Evolutionary conservation across 164 flowering plant species (phyloP).

Genomic region (Chimonanthus salicifolius): DNA sequence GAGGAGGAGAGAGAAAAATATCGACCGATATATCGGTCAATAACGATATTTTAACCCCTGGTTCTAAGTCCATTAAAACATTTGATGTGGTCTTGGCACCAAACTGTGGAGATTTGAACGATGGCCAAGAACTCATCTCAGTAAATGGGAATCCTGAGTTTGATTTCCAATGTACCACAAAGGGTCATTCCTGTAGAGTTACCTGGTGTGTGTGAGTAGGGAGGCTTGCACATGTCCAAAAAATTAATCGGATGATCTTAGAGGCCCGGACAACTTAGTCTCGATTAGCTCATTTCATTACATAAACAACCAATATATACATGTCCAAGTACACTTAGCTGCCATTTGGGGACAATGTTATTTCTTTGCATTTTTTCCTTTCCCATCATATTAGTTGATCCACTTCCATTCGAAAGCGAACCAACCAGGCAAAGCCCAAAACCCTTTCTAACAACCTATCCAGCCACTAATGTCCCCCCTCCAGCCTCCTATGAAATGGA

Average conservation of each 20-base stretch:
- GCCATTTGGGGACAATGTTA: not conserved
- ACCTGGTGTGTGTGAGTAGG: too few relatives aligned
- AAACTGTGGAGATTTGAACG: not conserved
- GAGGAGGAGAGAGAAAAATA: too few relatives aligned
- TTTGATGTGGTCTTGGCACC: not conserved
- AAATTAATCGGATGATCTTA: too few relatives aligned
- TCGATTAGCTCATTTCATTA: not conserved
- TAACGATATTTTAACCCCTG: too few relatives aligned
- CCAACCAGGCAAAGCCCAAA: not conserved
- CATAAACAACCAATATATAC: not conserved
- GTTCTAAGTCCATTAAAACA: not conserved
- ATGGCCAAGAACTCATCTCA: too few relatives aligned
- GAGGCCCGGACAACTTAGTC: too few relatives aligned
- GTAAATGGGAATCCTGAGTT: too few relatives aligned
- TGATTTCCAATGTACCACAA: too few relatives aligned
- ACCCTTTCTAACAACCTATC: not conserved
- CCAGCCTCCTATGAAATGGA: not conserved
- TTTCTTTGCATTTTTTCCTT: not conserved
- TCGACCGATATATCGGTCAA: too few relatives aligned
- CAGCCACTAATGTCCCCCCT: not conserved
- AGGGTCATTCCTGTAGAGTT: too few relatives aligned
- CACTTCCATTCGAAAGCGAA: not conserved
- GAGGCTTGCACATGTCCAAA: too few relatives aligned
- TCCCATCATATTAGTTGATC: not conserved
- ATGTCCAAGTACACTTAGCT: not conserved